Base-by-base conservation (phyloP, 179 eudicot species). In the Carnegiea gigantea region DNA sequence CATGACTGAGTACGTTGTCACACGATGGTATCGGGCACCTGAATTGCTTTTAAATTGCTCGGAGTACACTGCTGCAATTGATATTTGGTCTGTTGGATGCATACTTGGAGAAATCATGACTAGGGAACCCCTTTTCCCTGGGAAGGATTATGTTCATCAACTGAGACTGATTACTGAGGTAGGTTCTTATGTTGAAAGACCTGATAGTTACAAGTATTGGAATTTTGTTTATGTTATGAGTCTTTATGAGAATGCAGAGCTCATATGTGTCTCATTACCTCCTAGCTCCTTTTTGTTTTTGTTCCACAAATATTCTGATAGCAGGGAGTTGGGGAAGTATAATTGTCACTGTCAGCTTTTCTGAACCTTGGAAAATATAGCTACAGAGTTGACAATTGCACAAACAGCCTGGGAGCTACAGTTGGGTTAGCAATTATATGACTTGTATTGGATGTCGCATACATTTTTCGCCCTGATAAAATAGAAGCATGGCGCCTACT, bases 61-160 rank as follows among this genome's bases (percentile, higher is more conserved):
- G 36, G 99, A 94, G 85, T 95, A 95, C 87, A 95, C 99, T 64
- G 93, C 96, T 82, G 96, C 99, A 60, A 95, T 95, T 51, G 99
- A 95, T 85, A 95, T 94, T 26, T 95, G 99, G 99, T 95, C 99
- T 76, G 99, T 95, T 20, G 99, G 99, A 81, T 95, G 99, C 87
- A 92, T 95, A 79, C 91, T 95, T 72, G 98, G 99, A 79, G 99
- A 95, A 82, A 94, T 92, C 77, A 82, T 95, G 90, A 94, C 96
- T 48, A 86, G 95, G 77, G 88, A 92, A 80, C 98, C 99, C 77
- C 92, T 95, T 54, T 95, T 95, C 71, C 99, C 99, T 36, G 99
- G 99, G 30, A 95, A 73, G 80, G 99, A 94, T 86, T 92, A 95
- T 77, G 98, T 95, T 77, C 98, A 95, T 89, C 99, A 95, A 86